Evolutionary conservation across 2,329 filamentous ascomycete genomes (phyloP).

Genomic region (Zymoseptoria passerinii): DNA sequence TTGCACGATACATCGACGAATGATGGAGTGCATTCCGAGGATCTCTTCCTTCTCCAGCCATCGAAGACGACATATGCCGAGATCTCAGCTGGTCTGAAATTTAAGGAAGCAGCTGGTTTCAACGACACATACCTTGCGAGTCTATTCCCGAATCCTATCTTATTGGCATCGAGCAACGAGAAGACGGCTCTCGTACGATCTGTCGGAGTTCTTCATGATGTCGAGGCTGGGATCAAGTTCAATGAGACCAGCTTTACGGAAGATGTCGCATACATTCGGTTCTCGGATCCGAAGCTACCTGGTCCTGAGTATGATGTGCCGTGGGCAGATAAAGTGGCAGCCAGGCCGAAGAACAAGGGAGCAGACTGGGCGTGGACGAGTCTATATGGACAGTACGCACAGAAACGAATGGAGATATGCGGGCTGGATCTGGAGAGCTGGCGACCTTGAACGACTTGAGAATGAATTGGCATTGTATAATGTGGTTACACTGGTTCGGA

Average conservation of each 20-base stretch:
- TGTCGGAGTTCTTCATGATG: slow-evolving; percentile 25
- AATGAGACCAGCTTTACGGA: slow-evolving; percentile 38
- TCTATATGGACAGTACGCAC: slow-evolving; percentile 43
- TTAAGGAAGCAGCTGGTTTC: slow-evolving; percentile 8
- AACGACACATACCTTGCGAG: slow-evolving; percentile 28
- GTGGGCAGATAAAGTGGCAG: slow-evolving; percentile 32
- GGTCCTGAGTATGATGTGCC: slow-evolving; percentile 45
- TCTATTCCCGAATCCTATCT: slow-evolving; percentile 21
- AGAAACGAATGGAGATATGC: slow-evolving; percentile 45
- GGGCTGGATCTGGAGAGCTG: slow-evolving; percentile 44
- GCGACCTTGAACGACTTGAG: slow-evolving; percentile 9
- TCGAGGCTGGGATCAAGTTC: slow-evolving; percentile 26
- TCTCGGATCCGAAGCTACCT: slow-evolving; percentile 41
- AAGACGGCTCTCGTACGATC: slow-evolving; percentile 23
- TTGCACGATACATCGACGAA: slow-evolving; percentile 21
- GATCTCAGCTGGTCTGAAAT: slow-evolving; percentile 12
- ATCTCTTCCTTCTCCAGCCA: slow-evolving; percentile 28
- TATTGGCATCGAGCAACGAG: slow-evolving; percentile 20
- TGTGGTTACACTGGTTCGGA: not conserved
- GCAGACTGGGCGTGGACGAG: slow-evolving; percentile 43
- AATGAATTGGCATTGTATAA: not conserved
- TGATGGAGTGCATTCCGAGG: slow-evolving; percentile 25
- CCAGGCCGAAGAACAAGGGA: slow-evolving; percentile 39
- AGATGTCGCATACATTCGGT: slow-evolving; percentile 39
- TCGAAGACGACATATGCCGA: slow-evolving; percentile 11